Base-by-base conservation (phyloP, 352 stramenopile genomes). In the Peronospora destructor region DNA sequence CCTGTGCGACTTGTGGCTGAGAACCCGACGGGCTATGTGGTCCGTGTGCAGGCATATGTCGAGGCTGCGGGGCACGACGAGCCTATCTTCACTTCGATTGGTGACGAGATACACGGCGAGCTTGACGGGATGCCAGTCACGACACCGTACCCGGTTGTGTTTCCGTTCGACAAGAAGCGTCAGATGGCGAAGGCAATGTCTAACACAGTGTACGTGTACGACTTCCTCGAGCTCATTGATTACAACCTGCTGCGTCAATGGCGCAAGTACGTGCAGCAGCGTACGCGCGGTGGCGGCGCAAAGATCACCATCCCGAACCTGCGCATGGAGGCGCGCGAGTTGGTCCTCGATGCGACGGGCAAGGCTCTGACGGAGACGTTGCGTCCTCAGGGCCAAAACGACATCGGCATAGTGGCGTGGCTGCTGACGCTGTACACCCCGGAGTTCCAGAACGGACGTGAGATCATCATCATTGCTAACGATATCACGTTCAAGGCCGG, bases 391-490 rank as follows among this genome's bases (percentile, higher is more conserved):
- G 97, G 96, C 42, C 75, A 94, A 49, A 99, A 99, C 77, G 77
- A 98, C 75, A 96, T 99, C 45, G 96, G 96, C 49, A 99, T 99
- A 97, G 96, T 99, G 48, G 97, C 97, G 19, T 99, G 97, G 97
- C 66, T 97, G 50, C 81, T 99, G 50, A 98, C 84, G 49, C 60
- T 99, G 17, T 97, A 96, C 70, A 99, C 97, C 39, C 92, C 97
- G 1, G 96, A 99, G 79, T 98, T 97, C 74, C 95, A 91, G 12
- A 73, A 94, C 46, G 95, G 96, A 35, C 91, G 97, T 44, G 88
- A 99, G 75, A 68, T 99, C 33, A 80, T 99, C 13, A 68, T 99
- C 40, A 99, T 99, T 76, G 89, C 96, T 37, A 99, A 99, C 73
- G 97, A 99, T 63, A 99, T 99, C 64, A 99, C 97, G 23, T 90